Evolutionary conservation across 495 filamentous ascomycete species (phyloP).

Genomic region (Penicillium lividum): DNA sequence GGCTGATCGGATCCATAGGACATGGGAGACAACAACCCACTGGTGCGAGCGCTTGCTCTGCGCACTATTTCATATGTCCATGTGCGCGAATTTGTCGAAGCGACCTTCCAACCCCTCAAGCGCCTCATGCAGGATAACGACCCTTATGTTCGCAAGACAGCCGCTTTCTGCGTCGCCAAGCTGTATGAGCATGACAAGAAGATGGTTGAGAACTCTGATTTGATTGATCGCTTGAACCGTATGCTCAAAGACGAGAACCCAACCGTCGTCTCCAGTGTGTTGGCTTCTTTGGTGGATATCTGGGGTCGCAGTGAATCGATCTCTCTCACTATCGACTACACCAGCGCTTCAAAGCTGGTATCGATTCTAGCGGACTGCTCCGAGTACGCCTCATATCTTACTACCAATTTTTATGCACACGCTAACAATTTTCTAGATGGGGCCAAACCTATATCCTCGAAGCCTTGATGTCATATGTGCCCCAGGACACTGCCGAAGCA

Average conservation of each 20-base stretch:
- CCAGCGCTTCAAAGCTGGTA: constrained; percentile 95
- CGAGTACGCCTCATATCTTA: constrained; percentile 63
- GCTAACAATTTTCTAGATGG: constrained; percentile 67
- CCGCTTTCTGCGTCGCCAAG: constrained; percentile 95
- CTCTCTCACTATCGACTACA: constrained; percentile 96
- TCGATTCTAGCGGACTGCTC: constrained; percentile 96
- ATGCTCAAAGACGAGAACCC: constrained; percentile 95
- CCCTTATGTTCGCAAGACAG: constrained; percentile 97
- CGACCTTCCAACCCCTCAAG: constrained; percentile 82
- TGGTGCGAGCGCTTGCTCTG: constrained; percentile 89
- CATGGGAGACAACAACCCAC: constrained; percentile 89
- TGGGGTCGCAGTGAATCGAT: constrained; percentile 98
- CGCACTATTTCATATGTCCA: constrained; percentile 98
- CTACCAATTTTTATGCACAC: neutral
- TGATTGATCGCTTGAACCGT: constrained; percentile 88
- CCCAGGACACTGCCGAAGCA: constrained; percentile 85
- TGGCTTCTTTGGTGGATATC: constrained; percentile 94
- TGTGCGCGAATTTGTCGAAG: constrained; percentile 93
- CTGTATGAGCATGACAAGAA: constrained; percentile 93
- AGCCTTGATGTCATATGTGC: constrained; percentile 96
- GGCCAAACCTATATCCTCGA: constrained; percentile 98
- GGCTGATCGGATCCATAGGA: constrained; percentile 55
- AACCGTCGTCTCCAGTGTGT: constrained; percentile 91
- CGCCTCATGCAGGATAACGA: constrained; percentile 82
- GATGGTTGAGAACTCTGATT: constrained; percentile 84